Evolutionary conservation across 257 asterid genomes (phyloP).

Genomic region (Nicotiana otophora): DNA sequence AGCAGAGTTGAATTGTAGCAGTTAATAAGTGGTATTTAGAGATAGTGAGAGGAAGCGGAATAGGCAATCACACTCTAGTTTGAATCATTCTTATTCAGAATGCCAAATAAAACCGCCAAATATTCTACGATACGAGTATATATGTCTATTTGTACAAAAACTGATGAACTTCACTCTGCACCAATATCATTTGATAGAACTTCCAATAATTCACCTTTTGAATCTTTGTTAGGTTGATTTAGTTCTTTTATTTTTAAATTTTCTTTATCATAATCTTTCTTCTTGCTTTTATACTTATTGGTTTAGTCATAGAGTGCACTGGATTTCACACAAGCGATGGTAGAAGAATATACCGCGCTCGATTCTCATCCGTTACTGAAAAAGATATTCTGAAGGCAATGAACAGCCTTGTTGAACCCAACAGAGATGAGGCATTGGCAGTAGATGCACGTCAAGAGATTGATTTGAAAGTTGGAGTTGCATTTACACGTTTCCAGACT

Average conservation of each 20-base stretch:
- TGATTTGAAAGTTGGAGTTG: slow-evolving; percentile 96
- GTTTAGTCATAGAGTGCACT: slow-evolving; percentile 74
- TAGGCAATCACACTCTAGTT: background rate
- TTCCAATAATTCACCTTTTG: background rate
- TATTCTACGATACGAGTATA: background rate
- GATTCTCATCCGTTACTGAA: slow-evolving; percentile 89
- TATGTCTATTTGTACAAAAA: background rate
- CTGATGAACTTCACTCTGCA: background rate
- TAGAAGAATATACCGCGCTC: slow-evolving; percentile 70
- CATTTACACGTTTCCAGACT: slow-evolving; percentile 90
- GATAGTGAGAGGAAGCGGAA: background rate
- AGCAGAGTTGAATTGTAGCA: background rate
- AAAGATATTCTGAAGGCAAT: slow-evolving; percentile 77
- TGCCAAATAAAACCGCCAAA: background rate
- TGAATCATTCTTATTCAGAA: background rate
- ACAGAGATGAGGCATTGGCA: slow-evolving; percentile 81
- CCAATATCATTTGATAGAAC: background rate
- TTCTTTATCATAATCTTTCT: slow-evolving; percentile 1
- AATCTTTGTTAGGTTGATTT: background rate
- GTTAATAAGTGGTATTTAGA: background rate
- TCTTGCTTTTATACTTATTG: slow-evolving; percentile 12
- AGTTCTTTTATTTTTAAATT: background rate
- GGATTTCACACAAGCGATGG: slow-evolving; percentile 59
- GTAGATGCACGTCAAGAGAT: slow-evolving; percentile 97
- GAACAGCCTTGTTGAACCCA: slow-evolving; percentile 68